These are phyloP conservation scores for Staphylotrichum longicolle DNA, from an alignment of 495 filamentous ascomycete species.

Conservation along the genomic window DNA sequence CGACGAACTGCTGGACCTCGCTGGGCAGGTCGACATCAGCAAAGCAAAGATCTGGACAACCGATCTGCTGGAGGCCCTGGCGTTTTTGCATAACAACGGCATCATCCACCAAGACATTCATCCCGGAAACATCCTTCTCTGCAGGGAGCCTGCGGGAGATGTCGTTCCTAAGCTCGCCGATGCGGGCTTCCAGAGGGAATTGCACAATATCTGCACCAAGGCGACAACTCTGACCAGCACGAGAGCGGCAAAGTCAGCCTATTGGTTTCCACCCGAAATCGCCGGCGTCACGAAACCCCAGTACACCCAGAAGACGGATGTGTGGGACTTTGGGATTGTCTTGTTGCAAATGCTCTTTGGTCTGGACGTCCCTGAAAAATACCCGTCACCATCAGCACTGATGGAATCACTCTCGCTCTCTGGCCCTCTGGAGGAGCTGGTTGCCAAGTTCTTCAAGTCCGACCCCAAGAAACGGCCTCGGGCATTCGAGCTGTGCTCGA, in stretches of 20 bases:
- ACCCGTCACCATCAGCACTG: conserved; percentile 72
- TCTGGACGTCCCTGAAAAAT: conserved; percentile 66
- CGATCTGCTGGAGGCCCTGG: conserved; percentile 84
- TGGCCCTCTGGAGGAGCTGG: conserved; percentile 69
- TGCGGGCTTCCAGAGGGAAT: conserved; percentile 61
- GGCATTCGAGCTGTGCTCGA: conserved; percentile 85
- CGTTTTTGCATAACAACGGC: conserved; percentile 79
- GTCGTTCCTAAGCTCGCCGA: conserved; percentile 66
- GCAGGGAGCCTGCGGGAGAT: conserved; percentile 55
- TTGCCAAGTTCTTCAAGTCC: conserved; percentile 75
- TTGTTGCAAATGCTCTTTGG: conserved; percentile 96
- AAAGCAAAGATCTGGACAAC: conserved; percentile 82
- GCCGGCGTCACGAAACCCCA: conserved; percentile 56
- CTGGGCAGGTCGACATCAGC: conserved; percentile 66
- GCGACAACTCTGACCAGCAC: conserved; percentile 45
- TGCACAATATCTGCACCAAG: conserved; percentile 57
- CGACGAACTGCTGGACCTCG: conserved; percentile 73
- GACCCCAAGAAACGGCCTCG: conserved; percentile 82
- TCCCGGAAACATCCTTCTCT: conserved; percentile 70
- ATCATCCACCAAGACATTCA: conserved; percentile 79
- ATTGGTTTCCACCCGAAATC: conserved; percentile 82
- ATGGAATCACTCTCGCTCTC: conserved; percentile 63
- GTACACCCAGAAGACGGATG: conserved; percentile 77
- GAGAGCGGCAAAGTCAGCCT: conserved; percentile 65
- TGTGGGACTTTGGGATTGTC: conserved; percentile 90